These are phyloP conservation scores for Platanthera zijinensis DNA, from an alignment of 106 monocot genomes.

Conservation along the genomic window DNA sequence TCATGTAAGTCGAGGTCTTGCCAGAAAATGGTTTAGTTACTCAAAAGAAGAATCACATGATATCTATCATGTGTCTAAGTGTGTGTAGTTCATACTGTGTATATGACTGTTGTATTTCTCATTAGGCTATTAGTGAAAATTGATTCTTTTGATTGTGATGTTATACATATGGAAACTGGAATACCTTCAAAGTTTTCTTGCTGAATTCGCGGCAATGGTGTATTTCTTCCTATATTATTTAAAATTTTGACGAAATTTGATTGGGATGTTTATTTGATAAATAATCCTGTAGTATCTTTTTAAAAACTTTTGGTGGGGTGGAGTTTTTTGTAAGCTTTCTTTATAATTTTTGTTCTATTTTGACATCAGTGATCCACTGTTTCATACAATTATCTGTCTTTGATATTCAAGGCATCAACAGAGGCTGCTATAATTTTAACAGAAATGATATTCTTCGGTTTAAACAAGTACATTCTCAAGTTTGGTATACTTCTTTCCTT, in stretches of 20 bases:
- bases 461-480: too few species aligned
- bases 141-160: constrained; percentile 6
- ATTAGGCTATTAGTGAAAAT: constrained; percentile 2
- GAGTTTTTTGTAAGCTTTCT: not conserved
- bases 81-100: constrained; percentile 3
- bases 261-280: not conserved
- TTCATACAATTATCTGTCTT: too few species aligned
- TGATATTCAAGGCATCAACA: too few species aligned
- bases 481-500: too few species aligned
- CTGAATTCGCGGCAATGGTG: not conserved
- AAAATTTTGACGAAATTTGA: not conserved
- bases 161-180: not conserved
- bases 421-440: too few species aligned
- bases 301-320: not conserved
- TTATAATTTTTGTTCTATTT: too few species aligned
- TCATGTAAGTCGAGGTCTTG: not conserved
- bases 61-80: not conserved
- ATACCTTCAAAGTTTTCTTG: not conserved
- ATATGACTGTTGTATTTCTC: constrained; percentile 1
- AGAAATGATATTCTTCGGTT: too few species aligned
- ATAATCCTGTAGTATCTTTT: not conserved
- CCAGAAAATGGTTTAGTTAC: constrained; percentile 4
- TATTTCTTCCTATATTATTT: not conserved
- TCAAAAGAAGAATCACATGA: not conserved
- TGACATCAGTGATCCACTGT: too few species aligned